Evolutionary conservation across 805 yeast species (phyloP).

Genomic region (Lipomyces orientalis): DNA sequence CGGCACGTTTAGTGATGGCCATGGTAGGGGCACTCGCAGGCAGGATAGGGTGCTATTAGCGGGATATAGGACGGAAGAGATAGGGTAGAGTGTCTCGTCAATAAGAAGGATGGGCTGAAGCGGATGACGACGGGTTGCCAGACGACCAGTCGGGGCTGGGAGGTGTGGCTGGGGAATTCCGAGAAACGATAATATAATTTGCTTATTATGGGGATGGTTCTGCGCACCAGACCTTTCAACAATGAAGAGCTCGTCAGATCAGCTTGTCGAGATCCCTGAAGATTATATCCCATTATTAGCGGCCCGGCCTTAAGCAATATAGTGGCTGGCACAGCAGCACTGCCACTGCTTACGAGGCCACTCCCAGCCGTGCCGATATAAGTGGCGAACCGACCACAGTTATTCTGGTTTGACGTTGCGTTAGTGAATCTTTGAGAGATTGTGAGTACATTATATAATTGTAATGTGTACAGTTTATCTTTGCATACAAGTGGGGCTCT

Average conservation of each 20-base stretch:
- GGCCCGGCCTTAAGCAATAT: neutral
- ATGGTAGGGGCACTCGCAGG: conserved; percentile 13
- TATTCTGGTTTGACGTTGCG: neutral
- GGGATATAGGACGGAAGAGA: neutral
- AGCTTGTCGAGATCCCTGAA: neutral
- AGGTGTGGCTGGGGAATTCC: neutral
- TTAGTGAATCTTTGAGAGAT: no score
- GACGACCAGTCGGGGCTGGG: neutral
- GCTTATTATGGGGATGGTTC: neutral
- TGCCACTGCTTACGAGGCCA: neutral
- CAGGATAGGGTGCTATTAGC: neutral
- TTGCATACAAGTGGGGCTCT: no score
- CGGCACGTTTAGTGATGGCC: conserved; percentile 41
- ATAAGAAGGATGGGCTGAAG: neutral
- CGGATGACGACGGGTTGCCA: neutral
- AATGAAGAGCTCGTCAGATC: no score
- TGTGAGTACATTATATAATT: no score
- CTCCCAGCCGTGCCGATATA: no score
- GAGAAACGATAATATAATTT: neutral
- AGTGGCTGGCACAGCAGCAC: neutral
- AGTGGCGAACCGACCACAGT: no score
- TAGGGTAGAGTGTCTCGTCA: neutral
- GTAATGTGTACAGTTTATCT: no score
- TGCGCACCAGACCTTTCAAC: no score
- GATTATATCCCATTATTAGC: neutral